Evolutionary conservation across 1,139 yeast species (phyloP).

Genomic region (Suhomyces ambrosiae): DNA sequence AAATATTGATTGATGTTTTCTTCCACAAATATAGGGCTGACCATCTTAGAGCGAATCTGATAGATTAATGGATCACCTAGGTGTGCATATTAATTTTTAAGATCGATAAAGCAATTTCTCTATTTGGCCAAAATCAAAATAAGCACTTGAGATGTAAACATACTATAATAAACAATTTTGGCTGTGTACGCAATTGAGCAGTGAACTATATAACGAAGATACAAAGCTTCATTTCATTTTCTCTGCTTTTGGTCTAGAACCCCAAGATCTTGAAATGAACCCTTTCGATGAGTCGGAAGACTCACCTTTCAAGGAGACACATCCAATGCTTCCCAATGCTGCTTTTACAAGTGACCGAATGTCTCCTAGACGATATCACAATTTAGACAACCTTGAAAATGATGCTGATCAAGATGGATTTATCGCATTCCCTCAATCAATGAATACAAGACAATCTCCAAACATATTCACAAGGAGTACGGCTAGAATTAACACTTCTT

Average conservation of each 20-base stretch:
- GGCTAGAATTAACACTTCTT: constrained; percentile 53
- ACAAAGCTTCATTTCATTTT: not conserved
- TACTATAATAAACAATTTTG: not conserved
- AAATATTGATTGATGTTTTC: not conserved
- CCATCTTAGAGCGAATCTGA: too few species aligned
- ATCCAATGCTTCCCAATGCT: constrained; percentile 40
- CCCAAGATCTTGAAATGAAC: constrained; percentile 22
- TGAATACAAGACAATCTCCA: constrained; percentile 42
- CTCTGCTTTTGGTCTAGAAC: not conserved
- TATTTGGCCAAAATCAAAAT: constrained; percentile 3
- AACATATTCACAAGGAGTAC: constrained; percentile 49
- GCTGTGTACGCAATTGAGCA: not conserved
- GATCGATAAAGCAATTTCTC: too few species aligned
- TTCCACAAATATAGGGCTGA: too few species aligned
- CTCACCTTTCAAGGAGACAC: constrained; percentile 34
- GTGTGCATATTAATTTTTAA: too few species aligned
- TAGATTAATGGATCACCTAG: too few species aligned
- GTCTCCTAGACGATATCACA: constrained; percentile 42
- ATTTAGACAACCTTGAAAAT: constrained; percentile 23
- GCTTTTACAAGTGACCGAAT: constrained; percentile 45
- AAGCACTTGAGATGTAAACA: constrained; percentile 5
- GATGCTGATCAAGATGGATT: constrained; percentile 28
- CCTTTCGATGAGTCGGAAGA: constrained; percentile 41
- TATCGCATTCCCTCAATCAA: constrained; percentile 34
- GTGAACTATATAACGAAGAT: not conserved